Evolutionary conservation across 2,329 filamentous ascomycete species (phyloP).

Genomic region (Calonectria montana): DNA sequence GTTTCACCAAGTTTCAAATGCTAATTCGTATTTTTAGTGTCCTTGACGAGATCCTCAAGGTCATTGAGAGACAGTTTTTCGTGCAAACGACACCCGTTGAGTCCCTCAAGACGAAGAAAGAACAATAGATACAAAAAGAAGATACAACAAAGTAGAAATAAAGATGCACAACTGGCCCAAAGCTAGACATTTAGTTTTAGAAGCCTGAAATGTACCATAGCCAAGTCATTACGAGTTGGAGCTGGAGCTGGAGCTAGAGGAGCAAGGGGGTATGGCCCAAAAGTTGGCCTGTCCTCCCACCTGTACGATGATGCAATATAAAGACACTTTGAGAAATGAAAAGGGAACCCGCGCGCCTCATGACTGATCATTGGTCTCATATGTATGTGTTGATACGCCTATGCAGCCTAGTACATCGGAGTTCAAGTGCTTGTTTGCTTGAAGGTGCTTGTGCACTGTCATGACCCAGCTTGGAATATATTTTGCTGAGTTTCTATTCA

Average conservation of each 20-base stretch:
- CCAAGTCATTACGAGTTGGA: slow-evolving; percentile 1
- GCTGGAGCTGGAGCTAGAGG: slow-evolving; percentile 4
- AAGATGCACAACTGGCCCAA: slow-evolving; percentile 28
- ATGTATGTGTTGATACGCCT: neutral
- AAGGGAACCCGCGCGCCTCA: slow-evolving; percentile 1
- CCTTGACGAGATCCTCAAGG: slow-evolving; percentile 88
- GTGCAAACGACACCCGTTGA: slow-evolving; percentile 59
- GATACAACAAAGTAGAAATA: slow-evolving; percentile 31
- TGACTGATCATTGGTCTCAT: neutral
- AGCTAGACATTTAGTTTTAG: slow-evolving; percentile 43
- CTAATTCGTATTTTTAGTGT: slow-evolving; percentile 61
- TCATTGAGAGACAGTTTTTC: slow-evolving; percentile 76
- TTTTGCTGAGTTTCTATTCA: slow-evolving; percentile 48
- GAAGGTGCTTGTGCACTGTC: slow-evolving; percentile 38
- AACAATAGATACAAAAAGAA: slow-evolving; percentile 55
- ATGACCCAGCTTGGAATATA: slow-evolving; percentile 40
- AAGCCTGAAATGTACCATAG: slow-evolving; percentile 45
- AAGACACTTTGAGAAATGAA: slow-evolving; percentile 12
- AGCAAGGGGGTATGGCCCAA: neutral
- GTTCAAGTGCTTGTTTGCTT: slow-evolving; percentile 16
- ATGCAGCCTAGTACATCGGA: neutral
- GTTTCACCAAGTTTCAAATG: neutral
- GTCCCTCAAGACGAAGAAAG: slow-evolving; percentile 63
- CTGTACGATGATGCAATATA: slow-evolving; percentile 20
- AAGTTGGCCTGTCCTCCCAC: neutral